phyloP scores from a whole-genome alignment of 2,329 filamentous ascomycete genomes.

The Fusarium marasasianum region DNA sequence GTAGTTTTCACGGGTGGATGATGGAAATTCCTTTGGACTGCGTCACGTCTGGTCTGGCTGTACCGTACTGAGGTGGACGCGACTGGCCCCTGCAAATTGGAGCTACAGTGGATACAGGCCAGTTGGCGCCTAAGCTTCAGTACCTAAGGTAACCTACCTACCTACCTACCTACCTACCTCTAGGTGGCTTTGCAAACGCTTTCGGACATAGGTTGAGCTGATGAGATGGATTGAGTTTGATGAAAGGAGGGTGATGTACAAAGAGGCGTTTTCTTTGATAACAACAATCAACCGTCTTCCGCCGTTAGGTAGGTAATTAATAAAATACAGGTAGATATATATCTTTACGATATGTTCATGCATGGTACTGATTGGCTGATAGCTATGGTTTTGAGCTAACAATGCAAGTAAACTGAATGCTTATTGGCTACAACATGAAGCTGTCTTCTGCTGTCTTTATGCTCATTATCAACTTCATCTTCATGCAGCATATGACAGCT shows the following conservation, averaged over 20 bases:
- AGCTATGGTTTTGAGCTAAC: slow-evolving; percentile 1
- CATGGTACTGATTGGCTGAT: not conserved
- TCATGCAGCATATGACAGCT: not conserved
- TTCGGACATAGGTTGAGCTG: not conserved
- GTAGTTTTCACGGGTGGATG: slow-evolving; percentile 40
- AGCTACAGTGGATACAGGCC: slow-evolving; percentile 29
- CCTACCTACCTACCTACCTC: too few species aligned
- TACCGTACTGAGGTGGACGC: slow-evolving; percentile 41
- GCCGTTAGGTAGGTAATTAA: not conserved
- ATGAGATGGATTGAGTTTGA: not conserved
- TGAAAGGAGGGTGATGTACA: not conserved
- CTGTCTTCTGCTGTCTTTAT: not conserved
- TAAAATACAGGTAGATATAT: not conserved
- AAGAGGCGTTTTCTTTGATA: not conserved
- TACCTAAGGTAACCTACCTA: not conserved
- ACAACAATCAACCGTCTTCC: not conserved
- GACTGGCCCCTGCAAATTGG: slow-evolving; percentile 33
- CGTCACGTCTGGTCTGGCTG: slow-evolving; percentile 49
- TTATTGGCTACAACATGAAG: slow-evolving; percentile 4
- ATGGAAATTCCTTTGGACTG: slow-evolving; percentile 44
- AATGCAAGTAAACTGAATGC: not conserved
- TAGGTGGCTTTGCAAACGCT: not conserved
- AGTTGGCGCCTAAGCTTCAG: slow-evolving; percentile 9
- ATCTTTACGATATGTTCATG: not conserved
- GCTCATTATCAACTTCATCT: not conserved